These are phyloP conservation scores for Diaporthe sp. DNA, from an alignment of 2,329 filamentous ascomycete genomes.

Conservation along the genomic window DNA sequence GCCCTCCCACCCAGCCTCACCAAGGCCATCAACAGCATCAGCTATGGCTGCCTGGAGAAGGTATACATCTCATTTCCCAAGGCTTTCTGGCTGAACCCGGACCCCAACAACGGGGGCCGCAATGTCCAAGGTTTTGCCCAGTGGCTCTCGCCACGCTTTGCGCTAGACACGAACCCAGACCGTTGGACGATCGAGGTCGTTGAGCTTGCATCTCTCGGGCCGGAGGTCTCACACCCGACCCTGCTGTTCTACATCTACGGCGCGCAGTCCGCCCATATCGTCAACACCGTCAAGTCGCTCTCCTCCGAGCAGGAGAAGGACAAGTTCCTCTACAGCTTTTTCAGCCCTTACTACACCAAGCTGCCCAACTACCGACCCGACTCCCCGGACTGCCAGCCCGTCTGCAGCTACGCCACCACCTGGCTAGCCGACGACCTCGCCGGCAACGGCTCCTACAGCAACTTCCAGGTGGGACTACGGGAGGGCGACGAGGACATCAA, in stretches of 20 bases:
- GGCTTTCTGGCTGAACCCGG: slow-evolving; percentile 75
- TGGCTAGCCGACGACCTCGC: slow-evolving; percentile 85
- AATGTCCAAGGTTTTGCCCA: slow-evolving; percentile 76
- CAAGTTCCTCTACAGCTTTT: slow-evolving; percentile 70
- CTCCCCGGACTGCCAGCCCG: slow-evolving; percentile 69
- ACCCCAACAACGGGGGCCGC: slow-evolving; percentile 46
- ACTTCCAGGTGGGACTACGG: slow-evolving; percentile 82
- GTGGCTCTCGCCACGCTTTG: slow-evolving; percentile 79
- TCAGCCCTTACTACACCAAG: slow-evolving; percentile 80
- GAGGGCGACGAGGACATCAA: slow-evolving; percentile 79
- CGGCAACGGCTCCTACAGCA: slow-evolving; percentile 84
- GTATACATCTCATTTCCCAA: slow-evolving; percentile 76
- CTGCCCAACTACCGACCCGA: slow-evolving; percentile 73
- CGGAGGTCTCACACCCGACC: slow-evolving; percentile 74
- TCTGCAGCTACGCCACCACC: slow-evolving; percentile 73
- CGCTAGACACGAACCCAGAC: slow-evolving; percentile 66
- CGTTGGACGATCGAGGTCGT: slow-evolving; percentile 82
- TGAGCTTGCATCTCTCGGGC: slow-evolving; percentile 75
- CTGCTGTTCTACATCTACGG: slow-evolving; percentile 86
- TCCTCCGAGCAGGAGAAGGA: slow-evolving; percentile 59
- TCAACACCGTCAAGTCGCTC: slow-evolving; percentile 50
- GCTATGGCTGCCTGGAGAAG: slow-evolving; percentile 79
- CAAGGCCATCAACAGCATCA: slow-evolving; percentile 70
- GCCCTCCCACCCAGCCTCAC: slow-evolving; percentile 66
- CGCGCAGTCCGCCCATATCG: slow-evolving; percentile 61